phyloP scores from a whole-genome alignment of 768 basidiomycete genomes.

The Tephrocybe sp. region DNA sequence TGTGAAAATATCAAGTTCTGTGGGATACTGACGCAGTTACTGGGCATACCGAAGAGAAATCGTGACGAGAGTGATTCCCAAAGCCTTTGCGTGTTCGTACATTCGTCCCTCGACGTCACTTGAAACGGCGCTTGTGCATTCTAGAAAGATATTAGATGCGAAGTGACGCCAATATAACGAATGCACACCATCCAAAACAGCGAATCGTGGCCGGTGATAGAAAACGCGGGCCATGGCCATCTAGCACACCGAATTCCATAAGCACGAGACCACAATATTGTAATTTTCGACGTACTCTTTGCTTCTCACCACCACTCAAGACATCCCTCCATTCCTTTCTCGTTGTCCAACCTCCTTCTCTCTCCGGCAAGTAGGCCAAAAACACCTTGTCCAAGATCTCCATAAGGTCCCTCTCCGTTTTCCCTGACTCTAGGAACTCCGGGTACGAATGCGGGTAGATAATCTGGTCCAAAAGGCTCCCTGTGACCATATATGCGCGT shows the following conservation, averaged over 20 bases:
- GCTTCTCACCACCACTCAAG: conserved; percentile 95
- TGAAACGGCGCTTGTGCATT: conserved; percentile 94
- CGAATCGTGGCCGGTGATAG: conserved; percentile 83
- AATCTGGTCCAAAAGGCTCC: conserved; percentile 87
- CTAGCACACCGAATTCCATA: conserved; percentile 28
- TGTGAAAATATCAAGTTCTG: conserved; percentile 21
- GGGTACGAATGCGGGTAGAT: conserved; percentile 90
- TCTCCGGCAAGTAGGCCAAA: conserved; percentile 77
- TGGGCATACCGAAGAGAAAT: conserved; percentile 77
- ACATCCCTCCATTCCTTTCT: conserved; percentile 97
- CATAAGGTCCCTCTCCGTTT: conserved; percentile 68
- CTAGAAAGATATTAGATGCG: conserved; percentile 33
- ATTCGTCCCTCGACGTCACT: conserved; percentile 95
- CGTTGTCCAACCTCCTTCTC: conserved; percentile 89
- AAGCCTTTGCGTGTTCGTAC: conserved; percentile 89
- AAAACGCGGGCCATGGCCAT: conserved; percentile 95
- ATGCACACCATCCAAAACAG: conserved; percentile 77
- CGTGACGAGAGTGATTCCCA: conserved; percentile 91
- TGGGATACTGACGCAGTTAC: background rate
- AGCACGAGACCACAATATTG: background rate
- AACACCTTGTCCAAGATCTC: conserved; percentile 80
- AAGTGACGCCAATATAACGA: conserved; percentile 1
- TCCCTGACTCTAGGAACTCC: conserved; percentile 60
- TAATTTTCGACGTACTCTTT: conserved; percentile 53
- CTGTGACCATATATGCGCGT: conserved; percentile 88